Evolutionary conservation across 2,329 filamentous ascomycete species (phyloP).

Genomic region (Fusarium sp.): DNA sequence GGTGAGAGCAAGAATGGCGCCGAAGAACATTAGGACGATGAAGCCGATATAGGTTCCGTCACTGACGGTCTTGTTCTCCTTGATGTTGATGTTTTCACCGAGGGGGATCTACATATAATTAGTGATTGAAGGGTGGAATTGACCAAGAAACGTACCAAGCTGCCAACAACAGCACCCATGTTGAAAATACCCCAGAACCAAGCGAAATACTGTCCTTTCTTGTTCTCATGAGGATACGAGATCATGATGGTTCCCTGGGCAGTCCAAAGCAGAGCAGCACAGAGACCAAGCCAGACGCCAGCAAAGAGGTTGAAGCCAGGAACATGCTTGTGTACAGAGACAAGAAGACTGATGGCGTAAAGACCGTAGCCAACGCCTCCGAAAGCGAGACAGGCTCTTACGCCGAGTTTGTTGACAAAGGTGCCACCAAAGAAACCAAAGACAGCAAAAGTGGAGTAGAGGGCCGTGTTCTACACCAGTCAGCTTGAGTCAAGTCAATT

Average conservation of each 20-base stretch:
- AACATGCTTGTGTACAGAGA: slow-evolving; percentile 71
- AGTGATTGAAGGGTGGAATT: not conserved
- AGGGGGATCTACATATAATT: slow-evolving; percentile 65
- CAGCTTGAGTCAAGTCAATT: not conserved
- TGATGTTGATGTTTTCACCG: slow-evolving; percentile 40
- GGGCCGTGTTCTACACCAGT: slow-evolving; percentile 59
- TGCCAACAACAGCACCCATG: slow-evolving; percentile 87
- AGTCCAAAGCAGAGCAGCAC: slow-evolving; percentile 83
- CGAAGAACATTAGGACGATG: slow-evolving; percentile 81
- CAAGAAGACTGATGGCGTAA: slow-evolving; percentile 74
- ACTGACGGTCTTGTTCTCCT: slow-evolving; percentile 60
- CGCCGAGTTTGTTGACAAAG: slow-evolving; percentile 79
- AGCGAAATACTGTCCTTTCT: slow-evolving; percentile 89
- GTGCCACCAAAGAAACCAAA: slow-evolving; percentile 78
- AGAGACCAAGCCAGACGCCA: slow-evolving; percentile 80
- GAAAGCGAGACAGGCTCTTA: slow-evolving; percentile 73
- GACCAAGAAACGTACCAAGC: slow-evolving; percentile 57
- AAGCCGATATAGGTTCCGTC: slow-evolving; percentile 92
- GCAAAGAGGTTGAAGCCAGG: slow-evolving; percentile 68
- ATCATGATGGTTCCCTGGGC: slow-evolving; percentile 90
- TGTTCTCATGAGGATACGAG: slow-evolving; percentile 82
- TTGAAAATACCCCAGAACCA: slow-evolving; percentile 98
- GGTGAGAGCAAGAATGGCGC: slow-evolving; percentile 75
- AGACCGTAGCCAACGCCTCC: slow-evolving; percentile 81
- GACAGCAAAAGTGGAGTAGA: slow-evolving; percentile 76